Conservation (phyloP, 768 basidiomycete species). For the Amanita inopinata region DNA sequence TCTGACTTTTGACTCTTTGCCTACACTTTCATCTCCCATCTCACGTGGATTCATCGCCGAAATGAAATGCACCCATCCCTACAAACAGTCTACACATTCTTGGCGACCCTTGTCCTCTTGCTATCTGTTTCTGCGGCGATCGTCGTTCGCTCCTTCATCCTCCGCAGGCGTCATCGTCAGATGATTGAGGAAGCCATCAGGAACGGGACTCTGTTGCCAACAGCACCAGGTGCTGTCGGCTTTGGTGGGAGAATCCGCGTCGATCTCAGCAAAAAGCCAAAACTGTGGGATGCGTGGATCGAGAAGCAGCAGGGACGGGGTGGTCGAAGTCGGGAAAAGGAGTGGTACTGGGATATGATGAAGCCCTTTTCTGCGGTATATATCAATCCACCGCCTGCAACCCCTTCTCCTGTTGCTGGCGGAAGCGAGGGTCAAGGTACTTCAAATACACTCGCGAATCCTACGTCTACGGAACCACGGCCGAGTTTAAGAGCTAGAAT, state of each 20-base stretch:
- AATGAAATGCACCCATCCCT: conserved; percentile 1
- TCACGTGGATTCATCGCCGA: not conserved
- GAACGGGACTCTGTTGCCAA: conserved; percentile 51
- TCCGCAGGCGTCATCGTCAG: conserved; percentile 51
- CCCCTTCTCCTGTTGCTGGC: not conserved
- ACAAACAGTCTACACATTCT: conserved; percentile 34
- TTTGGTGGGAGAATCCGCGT: conserved; percentile 19
- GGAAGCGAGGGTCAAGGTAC: not conserved
- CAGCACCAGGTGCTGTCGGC: conserved; percentile 16
- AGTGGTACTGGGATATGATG: conserved; percentile 22
- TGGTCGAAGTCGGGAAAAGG: conserved; percentile 6
- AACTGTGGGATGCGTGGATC: conserved; percentile 34
- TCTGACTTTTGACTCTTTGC: conserved; percentile 1
- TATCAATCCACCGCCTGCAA: conserved; percentile 10
- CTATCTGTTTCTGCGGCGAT: conserved; percentile 60
- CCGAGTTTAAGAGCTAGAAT: conserved; percentile 3
- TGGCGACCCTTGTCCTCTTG: conserved; percentile 60
- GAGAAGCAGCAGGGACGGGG: conserved; percentile 4
- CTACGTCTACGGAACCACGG: not conserved
- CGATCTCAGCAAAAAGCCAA: conserved; percentile 37
- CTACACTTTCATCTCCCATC: not conserved
- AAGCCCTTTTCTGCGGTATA: conserved; percentile 24
- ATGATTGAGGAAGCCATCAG: conserved; percentile 55
- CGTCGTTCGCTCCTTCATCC: conserved; percentile 51
- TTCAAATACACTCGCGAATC: not conserved